These are phyloP conservation scores for Syzygium grande DNA, from an alignment of 345 rosid species.

Conservation along the genomic window DNA sequence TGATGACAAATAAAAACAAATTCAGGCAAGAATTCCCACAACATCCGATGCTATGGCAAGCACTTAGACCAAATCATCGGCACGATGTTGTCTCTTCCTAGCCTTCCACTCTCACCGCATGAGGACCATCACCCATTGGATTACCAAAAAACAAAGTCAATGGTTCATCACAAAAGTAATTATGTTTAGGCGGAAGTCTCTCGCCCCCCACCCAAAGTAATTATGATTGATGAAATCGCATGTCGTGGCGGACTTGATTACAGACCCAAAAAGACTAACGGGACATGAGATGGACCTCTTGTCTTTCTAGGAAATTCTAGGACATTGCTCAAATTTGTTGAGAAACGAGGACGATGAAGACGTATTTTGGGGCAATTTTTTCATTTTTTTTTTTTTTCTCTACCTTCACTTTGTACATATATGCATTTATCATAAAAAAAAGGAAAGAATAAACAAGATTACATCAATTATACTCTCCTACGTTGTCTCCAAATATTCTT, in stretches of 20 bases:
- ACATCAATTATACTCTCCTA: too few species aligned
- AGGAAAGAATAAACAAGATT: too few species aligned
- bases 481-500: too few species aligned
- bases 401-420: too few species aligned
- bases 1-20: background rate
- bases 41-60: background rate
- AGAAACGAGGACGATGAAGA: too few species aligned
- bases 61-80: background rate
- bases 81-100: background rate
- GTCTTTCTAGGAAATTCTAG: too few species aligned
- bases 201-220: background rate
- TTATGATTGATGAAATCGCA: background rate
- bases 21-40: background rate
- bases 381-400: too few species aligned
- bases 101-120: background rate
- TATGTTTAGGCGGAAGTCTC: background rate
- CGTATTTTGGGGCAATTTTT: too few species aligned
- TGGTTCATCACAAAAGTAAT: background rate
- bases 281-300: background rate
- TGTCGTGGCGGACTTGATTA: background rate
- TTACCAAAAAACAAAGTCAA: background rate
- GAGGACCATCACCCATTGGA: background rate
- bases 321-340: background rate
- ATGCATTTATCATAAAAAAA: too few species aligned
- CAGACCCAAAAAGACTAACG: background rate